A percentile compares a stretch with the other conserved stretches of the same genome.
Conservation (phyloP, 2,329 filamentous ascomycete species). For the Chrysoporthe cubensis region DNA sequence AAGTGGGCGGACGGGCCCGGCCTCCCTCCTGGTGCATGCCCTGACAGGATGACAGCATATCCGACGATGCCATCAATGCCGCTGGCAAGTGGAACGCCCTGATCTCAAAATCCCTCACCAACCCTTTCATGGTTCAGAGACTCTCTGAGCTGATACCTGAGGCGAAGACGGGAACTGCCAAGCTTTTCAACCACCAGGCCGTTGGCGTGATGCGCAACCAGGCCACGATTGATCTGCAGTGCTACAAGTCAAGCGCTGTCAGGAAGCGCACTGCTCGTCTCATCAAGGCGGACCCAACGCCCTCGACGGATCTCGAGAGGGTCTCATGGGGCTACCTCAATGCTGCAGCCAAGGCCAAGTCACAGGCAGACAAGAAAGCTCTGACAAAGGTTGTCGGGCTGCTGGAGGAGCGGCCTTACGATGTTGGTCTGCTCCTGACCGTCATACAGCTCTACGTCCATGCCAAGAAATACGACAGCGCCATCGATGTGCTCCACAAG, state of each 20-base stretch:
- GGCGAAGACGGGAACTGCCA: constrained; percentile 58
- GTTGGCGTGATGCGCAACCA: constrained; percentile 65
- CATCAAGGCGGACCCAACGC: constrained; percentile 39
- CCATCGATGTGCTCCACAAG: constrained; percentile 73
- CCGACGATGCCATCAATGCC: constrained; percentile 67
- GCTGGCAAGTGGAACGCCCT: constrained; percentile 69
- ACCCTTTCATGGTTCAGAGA: constrained; percentile 71
- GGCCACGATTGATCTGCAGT: constrained; percentile 66
- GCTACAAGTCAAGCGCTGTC: constrained; percentile 69
- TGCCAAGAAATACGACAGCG: constrained; percentile 71
- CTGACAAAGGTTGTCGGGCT: constrained; percentile 71
- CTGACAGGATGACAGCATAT: constrained; percentile 54
- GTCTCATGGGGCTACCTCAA: constrained; percentile 53
- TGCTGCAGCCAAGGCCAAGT: constrained; percentile 74
- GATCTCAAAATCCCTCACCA: constrained; percentile 51
- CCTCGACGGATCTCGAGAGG: constrained; percentile 34
- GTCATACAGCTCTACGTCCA: constrained; percentile 81
- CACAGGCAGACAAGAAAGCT: constrained; percentile 65
- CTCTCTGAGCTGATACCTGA: constrained; percentile 59
- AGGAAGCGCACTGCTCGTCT: constrained; percentile 50
- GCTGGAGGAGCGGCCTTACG: constrained; percentile 74
- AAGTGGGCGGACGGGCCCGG: constrained; percentile 37
- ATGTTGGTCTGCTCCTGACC: constrained; percentile 80
- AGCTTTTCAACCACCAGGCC: constrained; percentile 73
- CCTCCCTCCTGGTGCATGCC: background rate